phyloP scores from a whole-genome alignment of 1,284 basidiomycete species.

The Cutaneotrichosporon cyanovorans region DNA sequence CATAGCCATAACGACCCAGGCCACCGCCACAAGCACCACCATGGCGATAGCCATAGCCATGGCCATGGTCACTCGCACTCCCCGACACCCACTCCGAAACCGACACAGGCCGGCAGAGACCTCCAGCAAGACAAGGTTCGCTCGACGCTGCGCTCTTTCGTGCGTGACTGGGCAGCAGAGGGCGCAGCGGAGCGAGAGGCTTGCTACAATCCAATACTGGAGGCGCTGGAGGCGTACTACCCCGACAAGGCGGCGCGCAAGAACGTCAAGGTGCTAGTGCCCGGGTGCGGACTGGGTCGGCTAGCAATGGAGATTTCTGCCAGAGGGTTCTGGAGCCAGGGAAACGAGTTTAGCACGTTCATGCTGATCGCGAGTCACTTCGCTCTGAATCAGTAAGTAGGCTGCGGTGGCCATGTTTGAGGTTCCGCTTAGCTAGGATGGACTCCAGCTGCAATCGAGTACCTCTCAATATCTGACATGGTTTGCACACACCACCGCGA shows the following conservation, averaged over 20 bases:
- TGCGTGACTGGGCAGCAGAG: slow-evolving; percentile 80
- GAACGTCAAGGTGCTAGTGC: slow-evolving; percentile 61
- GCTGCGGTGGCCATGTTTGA: background rate
- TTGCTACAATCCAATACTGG: slow-evolving; percentile 71
- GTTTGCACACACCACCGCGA: no score
- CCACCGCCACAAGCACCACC: slow-evolving; percentile 17
- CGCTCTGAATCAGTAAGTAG: slow-evolving; percentile 63
- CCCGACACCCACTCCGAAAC: slow-evolving; percentile 1
- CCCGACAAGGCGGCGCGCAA: slow-evolving; percentile 40
- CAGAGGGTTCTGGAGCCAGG: slow-evolving; percentile 74
- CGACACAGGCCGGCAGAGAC: slow-evolving; percentile 26
- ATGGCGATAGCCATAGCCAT: slow-evolving; percentile 8
- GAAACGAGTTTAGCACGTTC: slow-evolving; percentile 89
- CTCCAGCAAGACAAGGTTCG: slow-evolving; percentile 59
- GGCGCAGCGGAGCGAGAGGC: slow-evolving; percentile 66
- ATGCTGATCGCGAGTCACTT: slow-evolving; percentile 81
- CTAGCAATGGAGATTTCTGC: slow-evolving; percentile 78
- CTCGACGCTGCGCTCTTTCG: slow-evolving; percentile 82
- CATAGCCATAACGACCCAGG: slow-evolving; percentile 20
- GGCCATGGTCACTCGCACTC: slow-evolving; percentile 14
- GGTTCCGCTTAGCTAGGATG: no score
- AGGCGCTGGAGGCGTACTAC: slow-evolving; percentile 62
- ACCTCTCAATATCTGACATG: no score
- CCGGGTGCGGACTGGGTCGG: slow-evolving; percentile 77
- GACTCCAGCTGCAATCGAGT: no score